A percentile compares a stretch with the other conserved stretches of the same genome.
Evolutionary conservation across 1,284 basidiomycete species (phyloP).

Genomic region (Chiua sp.): DNA sequence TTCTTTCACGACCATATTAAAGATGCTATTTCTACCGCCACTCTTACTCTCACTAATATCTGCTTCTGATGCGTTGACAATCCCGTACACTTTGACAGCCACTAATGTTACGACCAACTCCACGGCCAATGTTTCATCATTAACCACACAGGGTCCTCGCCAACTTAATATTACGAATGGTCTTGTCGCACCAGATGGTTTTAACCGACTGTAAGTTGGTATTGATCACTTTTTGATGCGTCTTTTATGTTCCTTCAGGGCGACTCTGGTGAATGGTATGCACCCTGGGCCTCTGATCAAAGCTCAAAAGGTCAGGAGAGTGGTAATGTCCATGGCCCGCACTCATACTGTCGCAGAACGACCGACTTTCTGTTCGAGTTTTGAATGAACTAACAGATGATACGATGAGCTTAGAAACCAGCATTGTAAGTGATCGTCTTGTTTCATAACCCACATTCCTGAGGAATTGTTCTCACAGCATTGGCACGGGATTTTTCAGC

Average conservation of each 20-base stretch:
- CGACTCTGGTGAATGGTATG: not conserved
- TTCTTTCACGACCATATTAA: too few species aligned
- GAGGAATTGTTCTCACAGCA: constrained; percentile 26
- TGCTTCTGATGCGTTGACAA: constrained; percentile 7
- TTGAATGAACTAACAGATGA: constrained; percentile 32
- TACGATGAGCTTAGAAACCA: constrained; percentile 33
- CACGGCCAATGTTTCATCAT: not conserved
- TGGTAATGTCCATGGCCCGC: not conserved
- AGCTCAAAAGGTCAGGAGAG: not conserved
- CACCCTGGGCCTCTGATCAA: constrained; percentile 1
- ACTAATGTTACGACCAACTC: too few species aligned
- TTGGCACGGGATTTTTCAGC: constrained; percentile 32
- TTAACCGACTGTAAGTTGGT: not conserved
- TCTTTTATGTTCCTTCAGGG: too few species aligned
- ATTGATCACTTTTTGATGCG: too few species aligned
- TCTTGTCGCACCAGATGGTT: constrained; percentile 3
- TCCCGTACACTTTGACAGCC: too few species aligned
- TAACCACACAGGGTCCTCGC: not conserved
- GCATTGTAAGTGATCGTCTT: constrained; percentile 24
- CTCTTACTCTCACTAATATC: constrained; percentile 13
- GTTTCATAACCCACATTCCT: not conserved
- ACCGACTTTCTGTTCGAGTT: not conserved
- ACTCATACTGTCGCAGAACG: not conserved
- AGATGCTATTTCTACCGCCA: too few species aligned
- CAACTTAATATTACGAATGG: not conserved